phyloP scores from a whole-genome alignment of 768 basidiomycete species.

The Coprinopsis sp. region DNA sequence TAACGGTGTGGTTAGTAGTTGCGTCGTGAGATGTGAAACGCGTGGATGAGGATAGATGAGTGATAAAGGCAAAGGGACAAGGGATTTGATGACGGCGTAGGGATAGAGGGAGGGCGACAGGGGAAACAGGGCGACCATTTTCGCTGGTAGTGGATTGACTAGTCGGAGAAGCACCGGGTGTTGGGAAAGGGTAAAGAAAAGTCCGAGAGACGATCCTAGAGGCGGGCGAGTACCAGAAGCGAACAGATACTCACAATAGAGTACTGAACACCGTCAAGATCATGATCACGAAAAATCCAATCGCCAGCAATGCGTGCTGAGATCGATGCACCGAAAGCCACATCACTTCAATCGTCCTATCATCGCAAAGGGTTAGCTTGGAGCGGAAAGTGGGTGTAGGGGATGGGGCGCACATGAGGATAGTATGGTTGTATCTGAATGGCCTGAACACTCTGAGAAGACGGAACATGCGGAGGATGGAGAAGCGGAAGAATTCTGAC shows the following conservation, averaged over 20 bases:
- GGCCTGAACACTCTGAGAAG: conserved; percentile 85
- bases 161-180: not conserved
- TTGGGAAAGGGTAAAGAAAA: not conserved
- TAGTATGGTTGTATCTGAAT: conserved; percentile 79
- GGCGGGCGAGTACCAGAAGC: not conserved
- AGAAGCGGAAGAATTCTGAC: conserved; percentile 87
- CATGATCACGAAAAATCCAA: conserved; percentile 87
- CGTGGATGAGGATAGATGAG: not conserved
- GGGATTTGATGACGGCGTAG: not conserved
- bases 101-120: not conserved
- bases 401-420: conserved; percentile 58
- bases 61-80: not conserved
- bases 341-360: conserved; percentile 88
- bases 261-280: conserved; percentile 86
- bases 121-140: too few relatives aligned
- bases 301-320: conserved; percentile 80
- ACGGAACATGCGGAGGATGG: conserved; percentile 86
- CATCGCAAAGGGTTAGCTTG: not conserved
- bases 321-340: conserved; percentile 82
- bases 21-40: too few relatives aligned
- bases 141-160: too few relatives aligned
- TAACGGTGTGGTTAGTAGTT: not conserved
- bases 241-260: conserved; percentile 53
- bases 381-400: not conserved
- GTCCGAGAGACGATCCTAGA: not conserved